Percentiles rank a stretch among this genome's conserved stretches.
phyloP scores from a whole-genome alignment of 306 rosid species.

The Sophora flavescens region DNA sequence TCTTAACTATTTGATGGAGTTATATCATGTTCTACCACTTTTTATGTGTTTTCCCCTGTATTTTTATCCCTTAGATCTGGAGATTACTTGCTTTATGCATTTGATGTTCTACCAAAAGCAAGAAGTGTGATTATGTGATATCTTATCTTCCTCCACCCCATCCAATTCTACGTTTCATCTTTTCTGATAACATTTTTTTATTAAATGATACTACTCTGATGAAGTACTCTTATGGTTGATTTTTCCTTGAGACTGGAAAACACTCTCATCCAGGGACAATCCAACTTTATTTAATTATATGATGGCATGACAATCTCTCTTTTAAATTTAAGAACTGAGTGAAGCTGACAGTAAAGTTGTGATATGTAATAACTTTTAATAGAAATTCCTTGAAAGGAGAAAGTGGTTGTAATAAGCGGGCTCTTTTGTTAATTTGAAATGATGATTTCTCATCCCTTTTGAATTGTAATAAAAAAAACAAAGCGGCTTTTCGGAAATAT shows the following conservation, averaged over 20 bases:
- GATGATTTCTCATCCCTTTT: not conserved
- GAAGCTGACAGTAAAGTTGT: not conserved
- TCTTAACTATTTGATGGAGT: constrained; percentile 16
- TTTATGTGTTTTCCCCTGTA: not conserved
- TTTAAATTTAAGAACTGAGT: not conserved
- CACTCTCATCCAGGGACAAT: not conserved
- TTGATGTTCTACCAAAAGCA: not conserved
- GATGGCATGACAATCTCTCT: not conserved
- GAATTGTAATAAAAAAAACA: not conserved
- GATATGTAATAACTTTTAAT: not conserved
- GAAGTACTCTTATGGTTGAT: not conserved
- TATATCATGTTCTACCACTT: not conserved
- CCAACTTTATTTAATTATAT: not conserved
- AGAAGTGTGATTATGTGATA: not conserved
- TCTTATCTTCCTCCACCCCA: not conserved
- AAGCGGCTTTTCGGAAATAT: not conserved
- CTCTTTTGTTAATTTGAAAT: not conserved
- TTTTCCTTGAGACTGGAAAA: constrained; percentile 4
- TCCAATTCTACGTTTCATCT: not conserved
- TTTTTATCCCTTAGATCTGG: not conserved
- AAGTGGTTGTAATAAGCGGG: not conserved
- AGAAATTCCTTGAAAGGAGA: not conserved
- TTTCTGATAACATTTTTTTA: not conserved
- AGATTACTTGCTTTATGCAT: not conserved
- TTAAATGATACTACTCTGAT: not conserved